These are phyloP conservation scores for Peterozyma toletana DNA, from an alignment of 805 yeast genomes.

Conservation along the genomic window DNA sequence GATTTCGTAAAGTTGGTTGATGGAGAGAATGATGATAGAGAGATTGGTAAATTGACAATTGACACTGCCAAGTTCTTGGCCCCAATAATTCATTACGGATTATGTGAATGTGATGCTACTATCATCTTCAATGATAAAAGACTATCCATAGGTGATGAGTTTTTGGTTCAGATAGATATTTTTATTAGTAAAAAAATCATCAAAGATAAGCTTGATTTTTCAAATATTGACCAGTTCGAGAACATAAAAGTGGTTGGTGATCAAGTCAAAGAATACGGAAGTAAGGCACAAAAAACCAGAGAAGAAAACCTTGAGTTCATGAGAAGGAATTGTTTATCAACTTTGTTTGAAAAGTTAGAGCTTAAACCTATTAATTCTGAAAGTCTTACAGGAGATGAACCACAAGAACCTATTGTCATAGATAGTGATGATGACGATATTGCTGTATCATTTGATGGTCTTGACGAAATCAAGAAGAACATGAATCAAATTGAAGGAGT, in stretches of 20 bases:
- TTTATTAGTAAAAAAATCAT: conserved; percentile 36
- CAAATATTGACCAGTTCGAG: neutral
- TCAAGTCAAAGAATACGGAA: conserved; percentile 5
- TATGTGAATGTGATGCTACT: conserved; percentile 48
- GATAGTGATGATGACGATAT: conserved; percentile 12
- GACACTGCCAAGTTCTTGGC: conserved; percentile 58
- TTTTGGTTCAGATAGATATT: conserved; percentile 64
- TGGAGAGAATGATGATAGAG: conserved; percentile 29
- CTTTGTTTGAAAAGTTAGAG: conserved; percentile 44
- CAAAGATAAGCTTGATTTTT: conserved; percentile 28
- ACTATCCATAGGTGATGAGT: conserved; percentile 69
- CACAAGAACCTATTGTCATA: conserved; percentile 6
- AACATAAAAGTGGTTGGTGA: neutral
- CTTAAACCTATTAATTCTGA: conserved; percentile 4
- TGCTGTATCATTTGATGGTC: conserved; percentile 11
- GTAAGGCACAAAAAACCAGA: conserved; percentile 35
- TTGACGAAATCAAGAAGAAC: conserved; percentile 8
- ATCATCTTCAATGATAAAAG: conserved; percentile 52
- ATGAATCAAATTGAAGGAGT: neutral
- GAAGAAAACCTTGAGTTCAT: conserved; percentile 43
- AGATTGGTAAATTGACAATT: conserved; percentile 72
- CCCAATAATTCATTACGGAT: conserved; percentile 52
- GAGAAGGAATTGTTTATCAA: conserved; percentile 47
- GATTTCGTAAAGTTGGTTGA: conserved; percentile 19
- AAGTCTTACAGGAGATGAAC: conserved; percentile 2